Conservation (phyloP, 192 early-diverging fungal species). For the Coemansia sp. region DNA sequence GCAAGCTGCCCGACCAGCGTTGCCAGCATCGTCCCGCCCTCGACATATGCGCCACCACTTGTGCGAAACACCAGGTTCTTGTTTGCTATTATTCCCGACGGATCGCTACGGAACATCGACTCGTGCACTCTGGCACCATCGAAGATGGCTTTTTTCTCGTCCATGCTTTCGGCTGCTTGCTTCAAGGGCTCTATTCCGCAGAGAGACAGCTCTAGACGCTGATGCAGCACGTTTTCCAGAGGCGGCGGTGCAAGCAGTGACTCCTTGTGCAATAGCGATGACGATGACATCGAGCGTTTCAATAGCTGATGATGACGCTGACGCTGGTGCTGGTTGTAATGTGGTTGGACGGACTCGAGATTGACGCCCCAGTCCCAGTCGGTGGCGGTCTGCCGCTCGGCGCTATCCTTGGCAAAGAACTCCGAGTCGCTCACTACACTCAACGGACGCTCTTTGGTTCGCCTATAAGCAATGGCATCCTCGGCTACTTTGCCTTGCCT, state of each 20-base stretch:
- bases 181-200: slow-evolving; percentile 41
- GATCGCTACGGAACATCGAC: slow-evolving; percentile 19
- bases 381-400: slow-evolving; percentile 18
- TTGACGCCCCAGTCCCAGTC: slow-evolving; percentile 58
- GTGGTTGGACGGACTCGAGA: slow-evolving; percentile 5
- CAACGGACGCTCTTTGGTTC: slow-evolving; percentile 8
- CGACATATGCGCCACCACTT: slow-evolving; percentile 19
- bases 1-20: slow-evolving; percentile 49
- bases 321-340: no score
- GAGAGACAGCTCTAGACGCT: slow-evolving; percentile 27
- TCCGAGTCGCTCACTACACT: slow-evolving; percentile 47
- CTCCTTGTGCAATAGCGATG: neutral
- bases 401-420: slow-evolving; percentile 1
- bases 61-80: slow-evolving; percentile 30
- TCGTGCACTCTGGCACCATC: slow-evolving; percentile 11
- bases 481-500: neutral
- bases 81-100: slow-evolving; percentile 26
- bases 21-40: slow-evolving; percentile 34
- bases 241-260: neutral
- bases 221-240: neutral
- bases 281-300: neutral
- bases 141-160: slow-evolving; percentile 20
- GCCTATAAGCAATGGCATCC: neutral
- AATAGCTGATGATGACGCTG: neutral
- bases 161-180: slow-evolving; percentile 1